Evolutionary conservation across 495 filamentous ascomycete species (phyloP).

Genomic region (Usnea hakonensis): DNA sequence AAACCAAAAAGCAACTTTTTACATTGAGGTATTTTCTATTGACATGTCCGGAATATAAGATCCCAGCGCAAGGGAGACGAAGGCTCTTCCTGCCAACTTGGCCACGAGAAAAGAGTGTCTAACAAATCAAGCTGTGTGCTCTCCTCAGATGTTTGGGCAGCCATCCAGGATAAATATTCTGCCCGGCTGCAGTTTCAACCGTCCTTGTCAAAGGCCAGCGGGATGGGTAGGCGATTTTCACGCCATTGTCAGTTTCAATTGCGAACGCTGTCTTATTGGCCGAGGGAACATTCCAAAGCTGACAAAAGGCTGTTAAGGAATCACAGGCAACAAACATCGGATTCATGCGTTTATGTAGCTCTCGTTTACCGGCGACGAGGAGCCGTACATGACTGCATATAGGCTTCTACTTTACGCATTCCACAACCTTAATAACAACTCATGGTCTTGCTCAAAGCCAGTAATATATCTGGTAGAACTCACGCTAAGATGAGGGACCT

Average conservation of each 20-base stretch:
- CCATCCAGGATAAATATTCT: neutral
- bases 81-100: neutral
- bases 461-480: slow-evolving; percentile 77
- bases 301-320: too few species aligned
- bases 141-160: neutral
- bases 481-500: slow-evolving; percentile 92
- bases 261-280: neutral
- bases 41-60: neutral
- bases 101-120: neutral
- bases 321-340: neutral
- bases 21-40: neutral
- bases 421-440: slow-evolving; percentile 64
- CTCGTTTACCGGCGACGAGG: neutral
- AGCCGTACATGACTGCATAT: slow-evolving; percentile 66
- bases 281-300: neutral
- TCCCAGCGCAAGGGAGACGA: neutral
- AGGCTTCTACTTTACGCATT: slow-evolving; percentile 78
- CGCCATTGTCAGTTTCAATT: neutral
- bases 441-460: slow-evolving; percentile 82
- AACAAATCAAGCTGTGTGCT: neutral
- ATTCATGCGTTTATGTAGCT: too few species aligned
- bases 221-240: neutral
- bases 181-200: neutral
- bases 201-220: neutral
- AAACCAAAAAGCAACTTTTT: too few species aligned